Base-by-base conservation (phyloP, 148 eudicot species). In the Dysphania ambrosioides region DNA sequence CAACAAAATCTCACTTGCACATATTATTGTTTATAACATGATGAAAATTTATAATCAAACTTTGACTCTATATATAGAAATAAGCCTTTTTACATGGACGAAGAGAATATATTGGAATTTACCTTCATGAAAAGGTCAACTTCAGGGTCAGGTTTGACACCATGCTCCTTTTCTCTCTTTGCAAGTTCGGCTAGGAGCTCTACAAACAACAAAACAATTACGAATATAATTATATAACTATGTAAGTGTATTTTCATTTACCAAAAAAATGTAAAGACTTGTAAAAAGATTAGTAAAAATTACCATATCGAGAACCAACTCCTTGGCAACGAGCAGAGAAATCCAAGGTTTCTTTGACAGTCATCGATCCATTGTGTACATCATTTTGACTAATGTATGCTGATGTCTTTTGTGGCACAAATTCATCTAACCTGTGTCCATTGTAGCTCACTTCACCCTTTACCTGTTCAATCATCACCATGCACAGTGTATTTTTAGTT, bases 81-180 rank as follows among this genome's bases (percentile, higher is more conserved):
- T n/a, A n/a, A n/a, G n/a, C n/a, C n/a, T n/a, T n/a, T n/a, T n/a
- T n/a, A n/a, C n/a, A n/a, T n/a, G n/a, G n/a, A n/a, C n/a, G n/a
- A n/a, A n/a, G n/a, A n/a, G n/a, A n/a, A n/a, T n/a, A 57, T 12
- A 6, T 8, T 24, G 36, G 24, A 7, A 10, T 56, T 72, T 87
- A 95, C 98, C 97, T 95, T 95, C 99, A 95, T 95, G 71, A 86
- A 95, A 75, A 95, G 91, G 71, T 95, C 99, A 16, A 92, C 83
- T 77, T 95, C 99, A 2, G 99, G 89, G n/a, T 95, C 99, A 2
- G 99, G 99, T 29, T 85, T 81, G 26, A 90, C 75, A n/a, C 97
- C 91, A 0, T 87, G 89, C 34, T 83, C 90, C 68, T 79, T 90
- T 81, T 92, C 97, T 70, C 97, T 85, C 57, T 82, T 84, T 23